A percentile compares a stretch with the other conserved stretches of the same genome.
These are phyloP conservation scores for Limtongia smithiae DNA, from an alignment of 805 yeast species.

Conservation along the genomic window DNA sequence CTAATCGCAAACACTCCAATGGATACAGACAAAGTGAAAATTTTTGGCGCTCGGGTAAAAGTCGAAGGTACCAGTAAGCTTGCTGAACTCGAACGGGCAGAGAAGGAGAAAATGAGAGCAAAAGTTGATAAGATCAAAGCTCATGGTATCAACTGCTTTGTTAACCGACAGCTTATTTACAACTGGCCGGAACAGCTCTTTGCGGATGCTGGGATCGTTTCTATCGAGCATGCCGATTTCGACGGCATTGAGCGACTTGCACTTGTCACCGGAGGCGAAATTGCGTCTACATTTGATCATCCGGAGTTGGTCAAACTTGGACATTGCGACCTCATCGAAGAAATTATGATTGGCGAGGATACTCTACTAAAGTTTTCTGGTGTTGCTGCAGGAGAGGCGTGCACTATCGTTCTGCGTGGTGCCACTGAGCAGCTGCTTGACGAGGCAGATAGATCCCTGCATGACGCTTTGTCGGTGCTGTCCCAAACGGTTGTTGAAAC, in stretches of 20 bases:
- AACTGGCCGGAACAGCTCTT: constrained; percentile 97
- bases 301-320: constrained; percentile 87
- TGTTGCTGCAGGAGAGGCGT: constrained; percentile 90
- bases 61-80: constrained; percentile 92
- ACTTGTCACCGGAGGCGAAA: constrained; percentile 96
- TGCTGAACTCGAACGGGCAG: constrained; percentile 92
- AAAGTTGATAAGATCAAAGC: constrained; percentile 86
- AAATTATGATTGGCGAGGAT: constrained; percentile 89
- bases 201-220: constrained; percentile 79
- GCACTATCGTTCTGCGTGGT: constrained; percentile 93
- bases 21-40: constrained; percentile 96
- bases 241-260: constrained; percentile 97
- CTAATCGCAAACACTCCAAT: constrained; percentile 88
- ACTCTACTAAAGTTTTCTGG: constrained; percentile 90
- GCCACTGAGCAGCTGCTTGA: constrained; percentile 96
- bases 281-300: constrained; percentile 90
- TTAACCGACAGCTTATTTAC: constrained; percentile 93
- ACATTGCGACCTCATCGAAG: constrained; percentile 84
- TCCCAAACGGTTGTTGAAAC: constrained; percentile 93
- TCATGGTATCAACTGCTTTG: constrained; percentile 83
- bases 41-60: constrained; percentile 95
- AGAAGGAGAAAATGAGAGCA: constrained; percentile 80
- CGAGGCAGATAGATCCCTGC: constrained; percentile 94
- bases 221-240: constrained; percentile 97
- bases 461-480: constrained; percentile 92